Base-by-base conservation (phyloP, 2,329 filamentous ascomycete genomes). In the Colletotrichum sublineola region DNA sequence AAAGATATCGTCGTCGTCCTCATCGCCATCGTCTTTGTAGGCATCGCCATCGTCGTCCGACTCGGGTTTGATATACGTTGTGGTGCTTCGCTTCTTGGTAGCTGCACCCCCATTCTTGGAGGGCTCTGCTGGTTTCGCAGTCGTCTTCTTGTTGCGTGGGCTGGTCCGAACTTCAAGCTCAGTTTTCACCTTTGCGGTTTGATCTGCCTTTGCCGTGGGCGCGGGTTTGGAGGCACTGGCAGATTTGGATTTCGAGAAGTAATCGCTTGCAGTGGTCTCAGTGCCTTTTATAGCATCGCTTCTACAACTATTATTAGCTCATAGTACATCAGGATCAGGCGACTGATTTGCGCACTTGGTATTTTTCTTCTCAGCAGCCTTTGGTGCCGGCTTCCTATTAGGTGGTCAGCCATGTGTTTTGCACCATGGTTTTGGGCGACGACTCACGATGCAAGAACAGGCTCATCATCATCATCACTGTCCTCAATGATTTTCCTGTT, bases 1-100 rank as follows among this genome's bases (percentile, higher is more conserved):
- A 81, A 95, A 95, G 29, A 97, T 95, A 76, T 97, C 95, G n/a
- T 89, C 92, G 3, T 89, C 91, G 56, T 94, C 90, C 8, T 88
- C 86, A 46, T 93, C 91, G 44, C 91, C 91, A 65, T 93, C 92
- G 29, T 94, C 89, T 75, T 92, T 82, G 70, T 88, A 89, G 6
- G 85, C 87, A 76, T 89, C 87, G 11, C 87, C 86, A 70, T 90
- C 87, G 46, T 89, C 86, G 46, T 88, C 81, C 5, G 78, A 75
- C 33, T 79, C 77, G 67, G 83, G 78, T 60, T 86, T 83, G 63
- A 82, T 82, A 67, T 84, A 81, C 1, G 84, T 79, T 1, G 82
- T 80, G 2, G 83, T 79, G 0, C 83, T 57, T 68, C 83, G 83
- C 75, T 85, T 88, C 73, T 85, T 86, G 44, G 82, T 56, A 33